Conservation (phyloP, 2,329 filamentous ascomycete species). For the Penicillium sp. region DNA sequence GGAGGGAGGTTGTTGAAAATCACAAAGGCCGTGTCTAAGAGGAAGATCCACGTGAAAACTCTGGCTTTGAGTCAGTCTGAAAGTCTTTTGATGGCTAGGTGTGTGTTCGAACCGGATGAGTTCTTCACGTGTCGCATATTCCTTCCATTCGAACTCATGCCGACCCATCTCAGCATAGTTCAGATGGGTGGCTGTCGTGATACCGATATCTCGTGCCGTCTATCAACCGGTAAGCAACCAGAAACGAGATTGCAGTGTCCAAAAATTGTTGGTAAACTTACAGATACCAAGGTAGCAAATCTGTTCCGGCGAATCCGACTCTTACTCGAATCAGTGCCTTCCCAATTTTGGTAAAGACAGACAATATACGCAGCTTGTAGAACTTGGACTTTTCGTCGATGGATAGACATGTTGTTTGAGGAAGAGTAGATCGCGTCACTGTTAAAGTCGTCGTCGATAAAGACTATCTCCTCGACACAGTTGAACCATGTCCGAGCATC, state of each 20-base stretch:
- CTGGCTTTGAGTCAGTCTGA: neutral
- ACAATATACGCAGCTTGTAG: slow-evolving; percentile 43
- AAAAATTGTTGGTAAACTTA: slow-evolving; percentile 15
- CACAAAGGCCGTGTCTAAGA: slow-evolving; percentile 44
- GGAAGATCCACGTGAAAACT: slow-evolving; percentile 38
- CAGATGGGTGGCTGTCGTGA: slow-evolving; percentile 29
- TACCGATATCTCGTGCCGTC: slow-evolving; percentile 36
- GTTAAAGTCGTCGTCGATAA: slow-evolving; percentile 41
- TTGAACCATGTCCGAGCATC: slow-evolving; percentile 41
- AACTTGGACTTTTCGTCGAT: slow-evolving; percentile 34
- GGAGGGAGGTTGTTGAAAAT: slow-evolving; percentile 47
- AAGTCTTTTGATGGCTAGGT: no score
- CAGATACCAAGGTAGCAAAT: slow-evolving; percentile 40
- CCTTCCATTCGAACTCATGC: slow-evolving; percentile 37
- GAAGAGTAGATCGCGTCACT: slow-evolving; percentile 23
- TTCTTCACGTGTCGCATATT: slow-evolving; percentile 38
- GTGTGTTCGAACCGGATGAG: slow-evolving; percentile 31
- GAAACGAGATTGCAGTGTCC: neutral
- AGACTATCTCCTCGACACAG: slow-evolving; percentile 43
- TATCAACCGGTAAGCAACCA: slow-evolving; percentile 9
- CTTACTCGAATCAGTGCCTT: slow-evolving; percentile 38
- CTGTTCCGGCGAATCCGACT: slow-evolving; percentile 38
- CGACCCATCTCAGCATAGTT: slow-evolving; percentile 25
- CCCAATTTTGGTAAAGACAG: slow-evolving; percentile 45
- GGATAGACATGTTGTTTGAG: slow-evolving; percentile 4